Evolutionary conservation across 495 filamentous ascomycete genomes (phyloP), one percentile per base, ranked within the genome.

Genomic region (Chaetomium cochliodes): DNA sequence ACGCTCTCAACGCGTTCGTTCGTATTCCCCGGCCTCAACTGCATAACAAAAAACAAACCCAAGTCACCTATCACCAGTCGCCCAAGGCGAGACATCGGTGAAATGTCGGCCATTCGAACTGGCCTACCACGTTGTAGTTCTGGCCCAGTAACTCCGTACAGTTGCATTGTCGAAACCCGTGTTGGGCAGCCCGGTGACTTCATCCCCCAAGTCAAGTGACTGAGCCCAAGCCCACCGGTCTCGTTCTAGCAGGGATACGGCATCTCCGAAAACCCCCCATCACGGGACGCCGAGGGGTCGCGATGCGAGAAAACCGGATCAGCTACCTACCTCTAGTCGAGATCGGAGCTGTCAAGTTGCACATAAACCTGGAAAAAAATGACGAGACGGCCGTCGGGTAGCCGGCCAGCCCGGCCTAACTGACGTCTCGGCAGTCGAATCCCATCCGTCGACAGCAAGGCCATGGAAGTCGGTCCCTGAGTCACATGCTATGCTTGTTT

Each of bases 401-500:
- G 28, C 28, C 6, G 28, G 28, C 28, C 28, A 30, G 28, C 28
- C 28, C 3, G 28, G 3, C 28, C 28, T n/a, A n/a, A n/a, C n/a
- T n/a, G 6, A 30, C 28, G 28, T 30, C 28, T 30, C 28, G 28
- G 28, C 28, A 30, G 28, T 30, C 28, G 6, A 30, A 30, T 3
- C 6, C 11, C 8, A 8, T 3, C 6, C 33, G 33, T 7, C 33
- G 6, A 12, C 33, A 9, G 33, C 33, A 12, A 44, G 11, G 16
- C 41, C 13, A 18, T 44, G 41, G 16, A 18, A 1, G 33, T 23
- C 13, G 22, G 23, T 25, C 22, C 16, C 28, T 23, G 13, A 30
- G 26, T 55, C 52, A 55, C 52, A 55, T 55, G 52, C 28, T 20
- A 5, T 28, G 7, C 12, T 55, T 55, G 52, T 55, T 55, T 55